Conservation (phyloP, 495 filamentous ascomycete genomes). For the Lepraria neglecta region DNA sequence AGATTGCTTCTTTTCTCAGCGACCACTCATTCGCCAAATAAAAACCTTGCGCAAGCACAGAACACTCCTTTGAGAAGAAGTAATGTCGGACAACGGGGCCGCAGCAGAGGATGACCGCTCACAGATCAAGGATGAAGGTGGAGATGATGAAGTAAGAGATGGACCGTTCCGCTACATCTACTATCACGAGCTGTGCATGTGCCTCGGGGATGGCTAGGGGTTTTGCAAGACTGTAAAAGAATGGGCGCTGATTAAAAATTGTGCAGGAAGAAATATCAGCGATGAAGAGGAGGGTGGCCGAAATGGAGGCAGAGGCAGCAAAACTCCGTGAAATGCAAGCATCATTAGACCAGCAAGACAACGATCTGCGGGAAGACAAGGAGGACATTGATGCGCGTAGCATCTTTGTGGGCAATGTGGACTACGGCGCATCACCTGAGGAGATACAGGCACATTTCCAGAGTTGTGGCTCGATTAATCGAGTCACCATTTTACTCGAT, state of each 20-base stretch:
- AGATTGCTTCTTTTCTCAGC: neutral
- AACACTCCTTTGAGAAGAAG: neutral
- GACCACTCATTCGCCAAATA: neutral
- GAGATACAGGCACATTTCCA: constrained; percentile 99
- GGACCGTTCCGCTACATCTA: constrained; percentile 21
- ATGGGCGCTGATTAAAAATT: constrained; percentile 28
- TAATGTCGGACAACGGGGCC: constrained; percentile 29
- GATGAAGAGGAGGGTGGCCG: constrained; percentile 95
- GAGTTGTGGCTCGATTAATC: constrained; percentile 94
- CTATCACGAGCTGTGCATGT: constrained; percentile 18
- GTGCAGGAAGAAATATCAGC: constrained; percentile 86
- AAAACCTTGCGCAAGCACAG: neutral
- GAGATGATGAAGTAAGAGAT: constrained; percentile 35
- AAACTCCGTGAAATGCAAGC: constrained; percentile 97
- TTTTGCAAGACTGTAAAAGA: constrained; percentile 26
- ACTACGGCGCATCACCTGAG: constrained; percentile 95
- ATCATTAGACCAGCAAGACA: constrained; percentile 73
- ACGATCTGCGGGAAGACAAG: constrained; percentile 81
- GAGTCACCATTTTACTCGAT: constrained; percentile 94
- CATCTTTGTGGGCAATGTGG: constrained; percentile 98
- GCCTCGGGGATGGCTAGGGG: constrained; percentile 16
- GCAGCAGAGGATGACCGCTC: constrained; percentile 24
- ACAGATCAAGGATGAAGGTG: constrained; percentile 29
- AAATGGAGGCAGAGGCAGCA: constrained; percentile 97
- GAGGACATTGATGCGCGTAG: constrained; percentile 94